Percentiles rank a stretch among this genome's conserved stretches.
Conservation (phyloP, 2,329 filamentous ascomycete species). For the Talaromyces amestolkiae region DNA sequence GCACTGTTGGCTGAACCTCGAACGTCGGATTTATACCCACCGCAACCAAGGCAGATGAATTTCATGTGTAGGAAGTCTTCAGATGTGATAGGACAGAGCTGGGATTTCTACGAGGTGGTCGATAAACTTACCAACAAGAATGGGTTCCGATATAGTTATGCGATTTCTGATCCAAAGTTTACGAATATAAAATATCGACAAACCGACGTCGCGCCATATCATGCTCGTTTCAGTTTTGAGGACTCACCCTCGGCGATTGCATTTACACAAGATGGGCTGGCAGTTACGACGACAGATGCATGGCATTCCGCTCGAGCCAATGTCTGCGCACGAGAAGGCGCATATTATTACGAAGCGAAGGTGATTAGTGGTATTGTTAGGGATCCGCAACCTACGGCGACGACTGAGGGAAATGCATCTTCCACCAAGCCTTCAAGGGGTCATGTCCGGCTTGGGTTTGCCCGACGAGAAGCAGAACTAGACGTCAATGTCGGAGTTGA, state of each 20-base stretch:
- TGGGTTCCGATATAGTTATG: slow-evolving; percentile 83
- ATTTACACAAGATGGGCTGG: slow-evolving; percentile 70
- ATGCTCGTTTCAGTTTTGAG: slow-evolving; percentile 85
- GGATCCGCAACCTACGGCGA: slow-evolving; percentile 23
- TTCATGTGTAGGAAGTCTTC: slow-evolving; percentile 37
- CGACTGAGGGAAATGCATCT: slow-evolving; percentile 27
- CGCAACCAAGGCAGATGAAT: slow-evolving; percentile 42
- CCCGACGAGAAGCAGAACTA: slow-evolving; percentile 46
- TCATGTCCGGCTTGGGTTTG: slow-evolving; percentile 51
- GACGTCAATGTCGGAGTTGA: slow-evolving; percentile 72
- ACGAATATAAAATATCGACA: slow-evolving; percentile 87
- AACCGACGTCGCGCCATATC: slow-evolving; percentile 80
- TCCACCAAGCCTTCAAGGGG: slow-evolving; percentile 29
- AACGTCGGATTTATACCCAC: slow-evolving; percentile 37
- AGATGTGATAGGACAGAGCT: slow-evolving; percentile 33
- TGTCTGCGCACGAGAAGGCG: slow-evolving; percentile 81
- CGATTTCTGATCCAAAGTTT: slow-evolving; percentile 84
- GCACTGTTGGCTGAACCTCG: slow-evolving; percentile 41
- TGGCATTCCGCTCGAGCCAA: slow-evolving; percentile 91
- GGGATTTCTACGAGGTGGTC: slow-evolving; percentile 45
- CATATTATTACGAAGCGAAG: slow-evolving; percentile 92
- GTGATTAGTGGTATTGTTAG: slow-evolving; percentile 66
- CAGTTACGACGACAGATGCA: slow-evolving; percentile 86
- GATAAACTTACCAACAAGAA: slow-evolving; percentile 62
- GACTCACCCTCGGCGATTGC: slow-evolving; percentile 83